Conservation (phyloP, 805 yeast species). For the Monosporozyma unispora region DNA sequence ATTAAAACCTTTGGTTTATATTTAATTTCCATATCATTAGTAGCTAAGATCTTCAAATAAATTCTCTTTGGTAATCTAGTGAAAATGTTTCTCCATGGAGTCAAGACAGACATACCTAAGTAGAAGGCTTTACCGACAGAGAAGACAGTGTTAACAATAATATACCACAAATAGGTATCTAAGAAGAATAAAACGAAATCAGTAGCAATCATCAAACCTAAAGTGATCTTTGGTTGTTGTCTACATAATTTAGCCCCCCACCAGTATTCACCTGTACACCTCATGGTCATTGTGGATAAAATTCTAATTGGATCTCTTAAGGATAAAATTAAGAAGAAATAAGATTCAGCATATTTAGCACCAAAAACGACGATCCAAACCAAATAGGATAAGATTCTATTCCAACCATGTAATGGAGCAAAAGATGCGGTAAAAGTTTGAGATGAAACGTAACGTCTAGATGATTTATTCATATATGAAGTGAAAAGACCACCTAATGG, state of each 20-base stretch:
- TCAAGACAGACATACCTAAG: constrained; percentile 95
- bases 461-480: constrained; percentile 75
- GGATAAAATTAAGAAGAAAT: constrained; percentile 81
- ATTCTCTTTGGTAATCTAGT: constrained; percentile 98
- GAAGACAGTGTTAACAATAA: constrained; percentile 86
- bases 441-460: constrained; percentile 84
- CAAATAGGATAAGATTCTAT: constrained; percentile 92
- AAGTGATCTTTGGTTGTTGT: constrained; percentile 79
- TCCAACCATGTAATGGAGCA: constrained; percentile 70
- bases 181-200: constrained; percentile 93
- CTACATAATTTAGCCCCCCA: constrained; percentile 64
- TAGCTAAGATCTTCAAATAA: constrained; percentile 93
- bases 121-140: constrained; percentile 97
- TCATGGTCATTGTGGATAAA: constrained; percentile 74
- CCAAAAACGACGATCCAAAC: constrained; percentile 84
- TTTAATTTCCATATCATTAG: constrained; percentile 98
- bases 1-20: constrained; percentile 97
- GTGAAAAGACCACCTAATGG: constrained; percentile 96
- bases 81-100: constrained; percentile 99
- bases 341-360: constrained; percentile 86
- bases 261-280: constrained; percentile 95
- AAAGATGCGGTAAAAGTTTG: constrained; percentile 94
- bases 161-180: constrained; percentile 99
- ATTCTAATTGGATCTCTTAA: constrained; percentile 91
- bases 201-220: constrained; percentile 87